Evolutionary conservation across 2,329 filamentous ascomycete genomes (phyloP).

Genomic region (Xylariales sp.): DNA sequence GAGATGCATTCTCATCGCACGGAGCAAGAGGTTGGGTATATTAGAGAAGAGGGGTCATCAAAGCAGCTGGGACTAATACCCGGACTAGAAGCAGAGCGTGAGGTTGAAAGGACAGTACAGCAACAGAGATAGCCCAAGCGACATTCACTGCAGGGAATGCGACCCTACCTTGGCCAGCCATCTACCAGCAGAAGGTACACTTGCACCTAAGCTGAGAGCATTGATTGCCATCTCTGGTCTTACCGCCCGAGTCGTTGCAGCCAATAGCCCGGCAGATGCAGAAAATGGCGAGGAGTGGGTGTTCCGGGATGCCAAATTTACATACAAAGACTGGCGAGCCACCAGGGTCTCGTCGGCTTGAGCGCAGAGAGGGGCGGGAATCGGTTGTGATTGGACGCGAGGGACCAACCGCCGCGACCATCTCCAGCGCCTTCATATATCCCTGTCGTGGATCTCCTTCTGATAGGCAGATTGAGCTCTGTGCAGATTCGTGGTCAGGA

Average conservation of each 20-base stretch:
- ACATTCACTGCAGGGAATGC: neutral
- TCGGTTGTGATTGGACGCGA: conserved; percentile 22
- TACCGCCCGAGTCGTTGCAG: conserved; percentile 23
- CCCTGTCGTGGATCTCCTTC: conserved; percentile 24
- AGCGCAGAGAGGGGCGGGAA: conserved; percentile 20
- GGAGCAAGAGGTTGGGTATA: conserved; percentile 19
- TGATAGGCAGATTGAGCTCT: conserved; percentile 28
- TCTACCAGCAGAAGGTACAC: conserved; percentile 15
- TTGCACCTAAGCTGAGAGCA: conserved; percentile 7
- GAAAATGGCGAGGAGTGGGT: conserved; percentile 16
- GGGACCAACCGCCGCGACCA: conserved; percentile 23
- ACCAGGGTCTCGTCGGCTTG: conserved; percentile 17
- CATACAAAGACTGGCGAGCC: conserved; percentile 21
- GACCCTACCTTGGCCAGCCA: neutral
- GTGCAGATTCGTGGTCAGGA: conserved; percentile 19
- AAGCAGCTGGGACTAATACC: conserved; percentile 9
- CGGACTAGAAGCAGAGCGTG: conserved; percentile 8
- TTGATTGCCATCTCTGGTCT: conserved; percentile 14
- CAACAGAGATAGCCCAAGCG: neutral
- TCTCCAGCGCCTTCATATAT: conserved; percentile 14
- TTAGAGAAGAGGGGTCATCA: conserved; percentile 14
- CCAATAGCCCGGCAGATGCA: conserved; percentile 18
- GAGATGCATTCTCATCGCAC: conserved; percentile 2
- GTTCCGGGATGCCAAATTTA: conserved; percentile 15
- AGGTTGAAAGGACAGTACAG: conserved; percentile 2